A percentile compares a stretch with the other conserved stretches of the same genome.
These are phyloP conservation scores for Ophiostoma triangulosporum DNA, from an alignment of 2,329 filamentous ascomycete genomes.

Conservation along the genomic window DNA sequence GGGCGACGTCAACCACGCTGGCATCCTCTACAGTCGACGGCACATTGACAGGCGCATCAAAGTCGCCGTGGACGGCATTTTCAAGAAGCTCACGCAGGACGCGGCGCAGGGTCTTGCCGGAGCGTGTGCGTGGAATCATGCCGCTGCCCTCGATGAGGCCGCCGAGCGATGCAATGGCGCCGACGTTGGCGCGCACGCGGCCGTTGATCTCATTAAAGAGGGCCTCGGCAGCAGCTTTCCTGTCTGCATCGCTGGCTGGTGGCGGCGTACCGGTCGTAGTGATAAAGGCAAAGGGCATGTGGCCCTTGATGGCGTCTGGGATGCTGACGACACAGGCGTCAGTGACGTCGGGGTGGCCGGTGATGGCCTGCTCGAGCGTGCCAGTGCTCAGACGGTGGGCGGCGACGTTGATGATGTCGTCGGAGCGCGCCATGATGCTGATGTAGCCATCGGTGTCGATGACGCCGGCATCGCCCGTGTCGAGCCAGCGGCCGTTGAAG, in stretches of 20 bases:
- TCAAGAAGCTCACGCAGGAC: slow-evolving; percentile 75
- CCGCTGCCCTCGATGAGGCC: slow-evolving; percentile 73
- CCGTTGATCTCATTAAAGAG: slow-evolving; percentile 52
- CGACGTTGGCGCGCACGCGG: slow-evolving; percentile 67
- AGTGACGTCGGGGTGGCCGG: slow-evolving; percentile 62
- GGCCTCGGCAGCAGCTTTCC: background rate
- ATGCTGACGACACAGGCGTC: slow-evolving; percentile 81
- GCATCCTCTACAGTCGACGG: slow-evolving; percentile 79
- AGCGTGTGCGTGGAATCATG: slow-evolving; percentile 84
- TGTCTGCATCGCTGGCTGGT: background rate
- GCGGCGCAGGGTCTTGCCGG: slow-evolving; percentile 78
- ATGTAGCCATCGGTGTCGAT: slow-evolving; percentile 62
- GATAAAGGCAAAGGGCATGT: slow-evolving; percentile 83
- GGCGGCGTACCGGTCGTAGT: slow-evolving; percentile 31
- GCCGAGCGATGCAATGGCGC: slow-evolving; percentile 72
- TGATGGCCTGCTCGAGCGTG: slow-evolving; percentile 81
- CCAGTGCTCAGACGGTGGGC: slow-evolving; percentile 83
- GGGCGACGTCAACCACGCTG: slow-evolving; percentile 60
- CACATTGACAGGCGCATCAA: slow-evolving; percentile 56
- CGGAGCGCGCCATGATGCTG: slow-evolving; percentile 49
- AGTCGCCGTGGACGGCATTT: slow-evolving; percentile 61
- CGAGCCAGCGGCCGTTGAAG: slow-evolving; percentile 71
- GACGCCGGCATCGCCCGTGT: slow-evolving; percentile 83
- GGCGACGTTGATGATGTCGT: slow-evolving; percentile 94
- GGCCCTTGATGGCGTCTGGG: slow-evolving; percentile 75